Evolutionary conservation across 2,329 filamentous ascomycete species (phyloP).

Genomic region (Aspergillus quadricinctus): DNA sequence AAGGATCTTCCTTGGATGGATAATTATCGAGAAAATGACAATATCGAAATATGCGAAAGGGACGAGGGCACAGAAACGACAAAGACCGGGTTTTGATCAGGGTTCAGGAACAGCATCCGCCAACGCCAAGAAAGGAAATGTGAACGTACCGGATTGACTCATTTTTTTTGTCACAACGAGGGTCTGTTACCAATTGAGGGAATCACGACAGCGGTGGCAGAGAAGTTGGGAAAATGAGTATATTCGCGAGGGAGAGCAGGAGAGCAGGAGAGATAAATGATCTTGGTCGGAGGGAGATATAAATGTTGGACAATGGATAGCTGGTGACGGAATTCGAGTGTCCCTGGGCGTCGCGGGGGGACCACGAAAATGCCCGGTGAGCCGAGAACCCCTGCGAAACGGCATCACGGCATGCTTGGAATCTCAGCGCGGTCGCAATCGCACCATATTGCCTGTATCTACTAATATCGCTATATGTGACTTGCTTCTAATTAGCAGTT

Average conservation of each 20-base stretch:
- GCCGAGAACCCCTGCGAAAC: neutral
- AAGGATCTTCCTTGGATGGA: neutral
- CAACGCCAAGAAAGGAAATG: slow-evolving; percentile 6
- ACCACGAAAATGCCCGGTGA: neutral
- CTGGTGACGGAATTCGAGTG: neutral
- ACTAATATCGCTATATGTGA: neutral
- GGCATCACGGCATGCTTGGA: neutral
- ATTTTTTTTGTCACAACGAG: neutral
- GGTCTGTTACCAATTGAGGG: neutral
- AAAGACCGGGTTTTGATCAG: neutral
- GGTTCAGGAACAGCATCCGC: slow-evolving; percentile 4
- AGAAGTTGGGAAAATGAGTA: neutral
- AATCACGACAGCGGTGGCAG: neutral
- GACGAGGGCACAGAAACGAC: slow-evolving; percentile 1
- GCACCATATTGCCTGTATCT: neutral
- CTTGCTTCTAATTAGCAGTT: neutral
- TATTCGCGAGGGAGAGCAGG: neutral
- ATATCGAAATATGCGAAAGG: neutral
- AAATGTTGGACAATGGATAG: neutral
- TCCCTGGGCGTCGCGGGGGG: neutral
- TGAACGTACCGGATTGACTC: neutral
- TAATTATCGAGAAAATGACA: neutral
- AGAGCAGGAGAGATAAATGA: neutral
- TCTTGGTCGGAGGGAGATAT: neutral
- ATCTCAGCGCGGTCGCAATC: neutral